These are phyloP conservation scores for Penicillium sp. DNA, from an alignment of 2,329 filamentous ascomycete species.

Conservation along the genomic window DNA sequence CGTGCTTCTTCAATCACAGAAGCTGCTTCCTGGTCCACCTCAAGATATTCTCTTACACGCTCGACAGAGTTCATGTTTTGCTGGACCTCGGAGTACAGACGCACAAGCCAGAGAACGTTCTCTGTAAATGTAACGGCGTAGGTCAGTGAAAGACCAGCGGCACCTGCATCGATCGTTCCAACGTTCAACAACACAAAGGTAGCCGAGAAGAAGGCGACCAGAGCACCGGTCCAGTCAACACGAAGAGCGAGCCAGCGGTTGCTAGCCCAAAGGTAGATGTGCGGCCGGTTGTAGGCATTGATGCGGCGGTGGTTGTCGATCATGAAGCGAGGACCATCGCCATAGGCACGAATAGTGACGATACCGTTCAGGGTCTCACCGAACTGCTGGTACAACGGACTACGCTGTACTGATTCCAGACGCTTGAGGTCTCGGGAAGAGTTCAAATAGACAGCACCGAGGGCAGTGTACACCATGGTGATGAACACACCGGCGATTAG, in stretches of 20 bases:
- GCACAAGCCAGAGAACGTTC: conserved; percentile 93
- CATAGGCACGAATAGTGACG: conserved; percentile 94
- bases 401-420: conserved; percentile 88
- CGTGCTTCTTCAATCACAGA: conserved; percentile 74
- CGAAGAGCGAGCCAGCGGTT: conserved; percentile 96
- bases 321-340: conserved; percentile 89
- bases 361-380: conserved; percentile 93
- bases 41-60: conserved; percentile 93
- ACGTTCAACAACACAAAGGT: conserved; percentile 84
- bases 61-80: conserved; percentile 99
- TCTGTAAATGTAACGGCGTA: conserved; percentile 97
- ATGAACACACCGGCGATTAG: conserved; percentile 85
- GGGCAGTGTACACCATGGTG: conserved; percentile 72
- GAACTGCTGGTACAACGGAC: conserved; percentile 95
- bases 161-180: conserved; percentile 80
- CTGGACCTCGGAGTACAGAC: conserved; percentile 90
- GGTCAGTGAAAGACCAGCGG: conserved; percentile 87
- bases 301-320: conserved; percentile 84
- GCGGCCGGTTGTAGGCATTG: conserved; percentile 87
- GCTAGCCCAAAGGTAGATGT: conserved; percentile 93
- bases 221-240: conserved; percentile 82
- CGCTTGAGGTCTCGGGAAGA: conserved; percentile 95
- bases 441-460: conserved; percentile 84
- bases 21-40: conserved; percentile 88
- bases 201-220: conserved; percentile 91